Evolutionary conservation across 805 yeast species (phyloP).

Genomic region (Pichia insulana): DNA sequence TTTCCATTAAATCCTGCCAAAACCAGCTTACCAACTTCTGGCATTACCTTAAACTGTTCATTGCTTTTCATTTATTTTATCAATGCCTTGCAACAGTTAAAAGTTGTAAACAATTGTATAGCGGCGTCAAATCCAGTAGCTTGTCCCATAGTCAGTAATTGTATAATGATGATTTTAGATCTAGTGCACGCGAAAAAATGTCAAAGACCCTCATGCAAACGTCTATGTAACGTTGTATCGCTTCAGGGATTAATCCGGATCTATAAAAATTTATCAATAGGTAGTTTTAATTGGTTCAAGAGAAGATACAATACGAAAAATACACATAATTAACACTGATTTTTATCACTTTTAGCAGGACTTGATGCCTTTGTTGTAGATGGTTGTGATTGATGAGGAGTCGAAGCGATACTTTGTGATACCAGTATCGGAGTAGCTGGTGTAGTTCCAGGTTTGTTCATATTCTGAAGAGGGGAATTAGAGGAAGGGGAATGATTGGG

Average conservation of each 20-base stretch:
- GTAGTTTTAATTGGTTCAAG: neutral
- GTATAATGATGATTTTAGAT: too few species aligned
- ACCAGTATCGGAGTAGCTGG: conserved; percentile 2
- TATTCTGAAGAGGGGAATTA: neutral
- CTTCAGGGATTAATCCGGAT: too few species aligned
- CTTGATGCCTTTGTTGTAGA: neutral
- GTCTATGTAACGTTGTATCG: too few species aligned
- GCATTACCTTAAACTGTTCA: neutral
- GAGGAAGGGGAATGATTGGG: conserved; percentile 1
- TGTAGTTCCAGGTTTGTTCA: neutral
- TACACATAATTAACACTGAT: too few species aligned
- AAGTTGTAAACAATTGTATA: too few species aligned
- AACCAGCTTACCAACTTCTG: conserved; percentile 39
- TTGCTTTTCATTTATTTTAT: neutral
- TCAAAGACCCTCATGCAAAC: too few species aligned
- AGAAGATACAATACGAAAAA: too few species aligned
- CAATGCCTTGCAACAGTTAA: too few species aligned
- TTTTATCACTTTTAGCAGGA: neutral
- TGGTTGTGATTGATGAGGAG: conserved; percentile 1
- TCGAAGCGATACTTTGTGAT: neutral
- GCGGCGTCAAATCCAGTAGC: too few species aligned
- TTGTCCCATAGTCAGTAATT: too few species aligned
- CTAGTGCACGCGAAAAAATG: too few species aligned
- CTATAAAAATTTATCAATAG: too few species aligned
- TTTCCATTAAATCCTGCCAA: conserved; percentile 55